A percentile compares a stretch with the other conserved stretches of the same genome.
Evolutionary conservation across 257 asterid genomes (phyloP).

Genomic region (Cordia subcordata): DNA sequence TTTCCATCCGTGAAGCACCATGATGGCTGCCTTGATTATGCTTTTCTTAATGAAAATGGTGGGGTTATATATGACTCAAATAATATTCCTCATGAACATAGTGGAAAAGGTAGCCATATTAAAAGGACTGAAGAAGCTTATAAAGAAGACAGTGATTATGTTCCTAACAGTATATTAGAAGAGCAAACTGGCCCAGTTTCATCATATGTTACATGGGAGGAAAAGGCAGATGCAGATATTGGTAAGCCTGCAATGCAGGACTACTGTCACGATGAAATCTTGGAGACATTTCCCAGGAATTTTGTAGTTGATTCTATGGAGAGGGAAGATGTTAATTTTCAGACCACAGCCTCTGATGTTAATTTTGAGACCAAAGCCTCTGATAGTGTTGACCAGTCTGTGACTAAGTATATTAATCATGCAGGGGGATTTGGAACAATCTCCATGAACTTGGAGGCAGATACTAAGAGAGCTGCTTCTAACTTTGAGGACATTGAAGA

Average conservation of each 20-base stretch:
- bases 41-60: conserved; percentile 40
- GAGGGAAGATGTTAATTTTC: conserved; percentile 1
- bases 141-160: conserved; percentile 28
- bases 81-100: background rate
- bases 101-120: background rate
- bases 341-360: conserved; percentile 2
- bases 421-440: conserved; percentile 27
- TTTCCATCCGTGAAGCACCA: conserved; percentile 43
- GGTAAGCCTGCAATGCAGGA: conserved; percentile 24
- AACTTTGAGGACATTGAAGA: conserved; percentile 25
- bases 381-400: background rate
- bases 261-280: conserved; percentile 31
- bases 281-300: conserved; percentile 28
- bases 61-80: conserved; percentile 21
- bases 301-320: conserved; percentile 6
- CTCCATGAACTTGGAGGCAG: conserved; percentile 32
- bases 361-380: conserved; percentile 4
- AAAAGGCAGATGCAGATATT: conserved; percentile 43
- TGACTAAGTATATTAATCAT: conserved; percentile 20
- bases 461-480: conserved; percentile 23
- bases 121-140: too few relatives aligned
- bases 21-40: conserved; percentile 40
- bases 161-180: conserved; percentile 30
- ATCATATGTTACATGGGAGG: conserved; percentile 53
- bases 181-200: conserved; percentile 50